Percentiles rank a stretch among this genome's conserved stretches.
These are phyloP conservation scores for Paspalum notatum DNA, from an alignment of 176 grass and related monocot species.

Conservation along the genomic window DNA sequence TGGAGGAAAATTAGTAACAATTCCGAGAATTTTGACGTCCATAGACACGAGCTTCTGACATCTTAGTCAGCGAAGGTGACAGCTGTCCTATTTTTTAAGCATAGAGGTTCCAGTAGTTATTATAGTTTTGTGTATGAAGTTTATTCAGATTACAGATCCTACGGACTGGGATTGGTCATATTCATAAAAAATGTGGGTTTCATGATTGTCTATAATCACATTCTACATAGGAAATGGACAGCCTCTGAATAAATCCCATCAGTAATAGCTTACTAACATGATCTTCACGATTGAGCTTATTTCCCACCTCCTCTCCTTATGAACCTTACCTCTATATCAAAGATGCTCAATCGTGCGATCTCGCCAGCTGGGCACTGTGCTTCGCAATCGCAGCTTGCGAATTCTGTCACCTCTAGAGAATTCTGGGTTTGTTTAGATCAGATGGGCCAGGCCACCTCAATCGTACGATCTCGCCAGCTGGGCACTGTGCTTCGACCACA, in stretches of 20 bases:
- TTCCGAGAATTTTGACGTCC: background rate
- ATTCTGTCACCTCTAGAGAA: background rate
- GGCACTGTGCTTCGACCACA: background rate
- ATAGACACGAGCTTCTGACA: background rate
- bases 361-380: background rate
- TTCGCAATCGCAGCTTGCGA: slow-evolving; percentile 20
- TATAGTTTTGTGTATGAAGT: background rate
- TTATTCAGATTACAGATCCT: slow-evolving; percentile 18
- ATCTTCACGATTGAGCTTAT: background rate
- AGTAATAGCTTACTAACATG: background rate
- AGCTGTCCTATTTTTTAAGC: background rate
- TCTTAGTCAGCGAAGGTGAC: slow-evolving; percentile 23
- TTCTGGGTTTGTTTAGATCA: slow-evolving; percentile 6
- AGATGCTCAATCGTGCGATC: background rate
- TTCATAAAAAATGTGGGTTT: background rate
- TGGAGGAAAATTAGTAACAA: slow-evolving; percentile 42
- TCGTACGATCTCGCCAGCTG: background rate
- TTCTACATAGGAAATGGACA: slow-evolving; percentile 26
- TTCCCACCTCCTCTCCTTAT: background rate
- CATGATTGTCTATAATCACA: background rate
- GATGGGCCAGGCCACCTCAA: background rate
- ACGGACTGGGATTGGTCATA: background rate
- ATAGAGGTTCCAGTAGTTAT: background rate
- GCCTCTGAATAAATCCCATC: background rate
- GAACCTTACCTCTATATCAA: background rate